Evolutionary conservation across 208 protist species (phyloP), one percentile per base, ranked within the genome.

Genomic region (Leptomonas pyrrhocoris): DNA sequence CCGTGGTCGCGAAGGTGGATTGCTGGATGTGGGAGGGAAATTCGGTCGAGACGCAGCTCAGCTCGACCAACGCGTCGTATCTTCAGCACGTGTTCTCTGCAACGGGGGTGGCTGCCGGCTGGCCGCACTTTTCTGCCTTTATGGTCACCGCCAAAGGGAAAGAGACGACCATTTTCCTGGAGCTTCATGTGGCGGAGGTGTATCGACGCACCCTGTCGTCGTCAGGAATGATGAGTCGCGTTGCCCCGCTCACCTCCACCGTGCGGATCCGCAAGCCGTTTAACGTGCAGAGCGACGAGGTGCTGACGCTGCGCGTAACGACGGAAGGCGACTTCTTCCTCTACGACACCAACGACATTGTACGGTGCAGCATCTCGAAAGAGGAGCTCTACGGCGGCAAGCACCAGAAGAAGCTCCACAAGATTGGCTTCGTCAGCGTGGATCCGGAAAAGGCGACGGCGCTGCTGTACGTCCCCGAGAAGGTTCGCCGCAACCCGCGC

Each of bases 241-340:
- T 23, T 15, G 13, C 51, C 23, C 49, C 60, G 53, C n/a, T 27
- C 8, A 30, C 31, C 25, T 65, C 59, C 19, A 66, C 55, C 2
- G 85, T 84, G 53, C 51, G 55, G 27, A 79, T 79, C 62, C 81
- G 80, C 38, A 87, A 86, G 55, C 83, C 80, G 21, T 88, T 96
- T 45, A 88, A 72, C 67, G 51, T 94, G 30, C 55, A 79, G 46
- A 83, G 81, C 30, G 84, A 85, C 46, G 90, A 96, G 62, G 59
- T 88, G 34, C 59, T 96, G 36, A 92, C 73, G n/a, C 40, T 94
- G 40, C 81, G 80, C 2, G 89, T 96, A 58, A 89, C 90, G 2
- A 76, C 78, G 13, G 88, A 96, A 18, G 85, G 81, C 1, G 90
- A 96, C 59, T 91, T 96, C 77, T 84, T 94, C 53, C 69, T 96